Evolutionary conservation across 73 alveolate genomes (phyloP).

Genomic region (Breviolum minutum): DNA sequence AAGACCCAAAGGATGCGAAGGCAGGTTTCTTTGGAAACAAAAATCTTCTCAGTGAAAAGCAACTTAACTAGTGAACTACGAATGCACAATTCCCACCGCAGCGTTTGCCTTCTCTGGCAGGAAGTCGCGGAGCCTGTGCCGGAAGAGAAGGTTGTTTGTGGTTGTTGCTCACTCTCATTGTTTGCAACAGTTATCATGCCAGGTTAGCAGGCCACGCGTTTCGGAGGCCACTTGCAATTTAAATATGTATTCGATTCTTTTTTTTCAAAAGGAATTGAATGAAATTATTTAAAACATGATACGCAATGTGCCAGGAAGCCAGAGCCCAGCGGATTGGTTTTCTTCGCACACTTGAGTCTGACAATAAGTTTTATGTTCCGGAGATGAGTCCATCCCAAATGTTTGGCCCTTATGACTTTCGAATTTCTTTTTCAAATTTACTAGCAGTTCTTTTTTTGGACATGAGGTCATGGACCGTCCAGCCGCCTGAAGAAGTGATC

Average conservation of each 20-base stretch:
- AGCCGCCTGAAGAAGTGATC: not conserved
- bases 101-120: not conserved
- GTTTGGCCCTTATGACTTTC: not conserved
- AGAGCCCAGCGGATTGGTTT: not conserved
- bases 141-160: not conserved
- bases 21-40: too few species aligned
- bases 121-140: not conserved
- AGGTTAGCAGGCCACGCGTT: constrained; percentile 1
- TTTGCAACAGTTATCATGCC: not conserved
- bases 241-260: not conserved
- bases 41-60: too few species aligned
- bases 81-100: not conserved
- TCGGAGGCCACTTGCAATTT: constrained; percentile 4
- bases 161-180: not conserved
- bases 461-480: constrained; percentile 35
- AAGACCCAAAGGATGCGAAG: too few species aligned
- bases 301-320: not conserved
- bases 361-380: not conserved
- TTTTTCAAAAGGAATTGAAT: not conserved
- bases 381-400: not conserved
- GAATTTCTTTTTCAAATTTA: not conserved
- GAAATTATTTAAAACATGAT: not conserved
- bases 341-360: not conserved
- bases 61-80: not conserved
- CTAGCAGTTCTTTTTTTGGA: not conserved